Evolutionary conservation across 2,329 filamentous ascomycete genomes (phyloP).

Genomic region (Juglanconis sp.): DNA sequence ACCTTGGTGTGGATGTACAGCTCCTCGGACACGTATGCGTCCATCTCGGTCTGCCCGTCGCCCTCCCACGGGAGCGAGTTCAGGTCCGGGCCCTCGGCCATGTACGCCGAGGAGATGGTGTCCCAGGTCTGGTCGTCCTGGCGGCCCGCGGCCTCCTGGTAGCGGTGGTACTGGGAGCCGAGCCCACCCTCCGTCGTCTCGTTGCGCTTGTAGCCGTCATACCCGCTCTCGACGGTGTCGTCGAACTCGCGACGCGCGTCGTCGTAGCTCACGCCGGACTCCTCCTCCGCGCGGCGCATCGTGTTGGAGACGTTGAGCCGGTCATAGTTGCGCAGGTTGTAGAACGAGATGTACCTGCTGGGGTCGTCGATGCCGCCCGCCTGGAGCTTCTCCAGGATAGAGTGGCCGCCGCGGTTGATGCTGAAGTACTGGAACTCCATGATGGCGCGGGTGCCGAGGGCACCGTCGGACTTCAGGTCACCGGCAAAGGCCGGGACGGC

Average conservation of each 20-base stretch:
- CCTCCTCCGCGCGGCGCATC: constrained; percentile 58
- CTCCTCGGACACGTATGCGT: constrained; percentile 92
- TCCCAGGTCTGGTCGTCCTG: constrained; percentile 63
- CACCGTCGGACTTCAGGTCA: constrained; percentile 69
- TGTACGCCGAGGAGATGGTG: constrained; percentile 76
- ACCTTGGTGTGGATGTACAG: constrained; percentile 93
- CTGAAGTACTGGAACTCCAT: constrained; percentile 85
- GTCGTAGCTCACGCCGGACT: constrained; percentile 66
- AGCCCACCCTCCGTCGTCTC: constrained; percentile 27
- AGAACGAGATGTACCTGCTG: constrained; percentile 74
- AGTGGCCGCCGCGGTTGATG: constrained; percentile 73
- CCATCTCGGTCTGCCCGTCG: constrained; percentile 71
- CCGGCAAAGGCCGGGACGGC: constrained; percentile 80
- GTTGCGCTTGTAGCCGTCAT: constrained; percentile 35
- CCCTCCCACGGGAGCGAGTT: constrained; percentile 68
- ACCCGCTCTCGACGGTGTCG: constrained; percentile 48
- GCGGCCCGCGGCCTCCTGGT: constrained; percentile 66
- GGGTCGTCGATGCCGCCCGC: constrained; percentile 65
- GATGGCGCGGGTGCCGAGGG: constrained; percentile 75
- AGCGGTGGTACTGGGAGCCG: constrained; percentile 58
- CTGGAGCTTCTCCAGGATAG: constrained; percentile 70
- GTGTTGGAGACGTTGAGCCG: constrained; percentile 69
- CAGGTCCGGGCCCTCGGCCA: constrained; percentile 72
- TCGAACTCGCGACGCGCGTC: constrained; percentile 63
- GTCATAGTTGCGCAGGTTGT: constrained; percentile 81